Evolutionary conservation across 2,329 filamentous ascomycete genomes (phyloP).

Genomic region (Chaetomiaceae sp.): DNA sequence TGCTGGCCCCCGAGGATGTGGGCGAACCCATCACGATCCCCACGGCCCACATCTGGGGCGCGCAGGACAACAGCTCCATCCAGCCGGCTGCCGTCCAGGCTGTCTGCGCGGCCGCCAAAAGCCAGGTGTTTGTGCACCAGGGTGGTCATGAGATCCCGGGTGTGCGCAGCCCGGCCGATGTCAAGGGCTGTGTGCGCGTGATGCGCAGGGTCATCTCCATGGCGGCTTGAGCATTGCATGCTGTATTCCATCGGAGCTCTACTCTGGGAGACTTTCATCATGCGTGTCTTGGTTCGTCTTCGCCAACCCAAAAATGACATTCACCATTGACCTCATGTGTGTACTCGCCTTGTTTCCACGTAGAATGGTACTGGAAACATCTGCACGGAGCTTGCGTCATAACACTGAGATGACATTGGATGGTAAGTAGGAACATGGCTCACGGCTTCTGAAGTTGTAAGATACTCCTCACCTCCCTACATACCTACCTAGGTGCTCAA

Average conservation of each 20-base stretch:
- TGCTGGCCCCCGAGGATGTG: neutral
- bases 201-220: neutral
- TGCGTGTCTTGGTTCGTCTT: too few species aligned
- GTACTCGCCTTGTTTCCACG: too few species aligned
- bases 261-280: too few species aligned
- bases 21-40: neutral
- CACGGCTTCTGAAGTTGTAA: slow-evolving; percentile 24
- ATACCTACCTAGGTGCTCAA: neutral
- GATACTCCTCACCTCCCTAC: too few species aligned
- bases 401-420: neutral
- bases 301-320: too few species aligned
- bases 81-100: neutral
- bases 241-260: too few species aligned
- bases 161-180: neutral
- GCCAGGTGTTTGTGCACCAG: neutral
- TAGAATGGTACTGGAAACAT: too few species aligned
- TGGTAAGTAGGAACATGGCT: too few species aligned
- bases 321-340: too few species aligned
- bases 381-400: too few species aligned
- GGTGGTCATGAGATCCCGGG: neutral
- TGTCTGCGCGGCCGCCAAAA: neutral
- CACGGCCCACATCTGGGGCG: neutral
- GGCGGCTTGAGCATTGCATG: neutral
- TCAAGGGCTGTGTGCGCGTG: neutral
- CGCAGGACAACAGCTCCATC: neutral